Conservation (phyloP, 1,284 basidiomycete genomes). For the Cronartium ribicola region DNA sequence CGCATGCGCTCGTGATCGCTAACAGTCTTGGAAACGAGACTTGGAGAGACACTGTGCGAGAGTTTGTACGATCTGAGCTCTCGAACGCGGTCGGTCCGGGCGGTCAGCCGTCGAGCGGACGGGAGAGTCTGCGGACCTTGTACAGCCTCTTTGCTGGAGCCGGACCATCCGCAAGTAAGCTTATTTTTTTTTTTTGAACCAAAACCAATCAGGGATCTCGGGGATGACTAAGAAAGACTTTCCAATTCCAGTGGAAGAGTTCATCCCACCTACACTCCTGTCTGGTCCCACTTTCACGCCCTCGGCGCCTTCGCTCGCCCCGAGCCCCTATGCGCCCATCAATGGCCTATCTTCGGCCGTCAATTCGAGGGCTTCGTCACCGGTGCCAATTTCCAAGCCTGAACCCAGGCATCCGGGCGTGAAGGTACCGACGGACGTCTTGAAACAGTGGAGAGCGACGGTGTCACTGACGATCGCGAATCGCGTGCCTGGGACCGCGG, state of each 20-base stretch:
- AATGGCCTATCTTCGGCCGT: constrained; percentile 52
- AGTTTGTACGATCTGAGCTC: constrained; percentile 79
- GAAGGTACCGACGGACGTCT: constrained; percentile 59
- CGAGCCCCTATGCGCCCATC: constrained; percentile 45
- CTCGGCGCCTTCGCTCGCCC: constrained; percentile 1
- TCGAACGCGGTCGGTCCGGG: constrained; percentile 50
- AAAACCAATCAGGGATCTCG: constrained; percentile 46
- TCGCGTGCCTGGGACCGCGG: constrained; percentile 59
- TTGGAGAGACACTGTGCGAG: constrained; percentile 83
- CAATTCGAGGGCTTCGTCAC: constrained; percentile 36
- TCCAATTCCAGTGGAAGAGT: constrained; percentile 64
- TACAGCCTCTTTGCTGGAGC: constrained; percentile 84
- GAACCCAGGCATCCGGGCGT: constrained; percentile 54
- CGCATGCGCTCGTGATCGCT: constrained; percentile 91
- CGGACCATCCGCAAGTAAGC: constrained; percentile 67
- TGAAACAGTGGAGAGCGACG: constrained; percentile 79
- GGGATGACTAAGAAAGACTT: neutral
- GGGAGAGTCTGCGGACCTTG: constrained; percentile 71
- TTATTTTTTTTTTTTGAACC: constrained; percentile 47
- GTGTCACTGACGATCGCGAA: constrained; percentile 77
- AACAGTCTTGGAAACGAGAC: constrained; percentile 87
- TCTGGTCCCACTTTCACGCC: neutral
- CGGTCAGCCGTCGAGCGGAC: constrained; percentile 54
- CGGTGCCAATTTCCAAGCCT: constrained; percentile 66
- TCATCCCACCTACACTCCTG: constrained; percentile 58